Conservation (phyloP, 179 eudicot genomes). For the Drosera spatulata region DNA sequence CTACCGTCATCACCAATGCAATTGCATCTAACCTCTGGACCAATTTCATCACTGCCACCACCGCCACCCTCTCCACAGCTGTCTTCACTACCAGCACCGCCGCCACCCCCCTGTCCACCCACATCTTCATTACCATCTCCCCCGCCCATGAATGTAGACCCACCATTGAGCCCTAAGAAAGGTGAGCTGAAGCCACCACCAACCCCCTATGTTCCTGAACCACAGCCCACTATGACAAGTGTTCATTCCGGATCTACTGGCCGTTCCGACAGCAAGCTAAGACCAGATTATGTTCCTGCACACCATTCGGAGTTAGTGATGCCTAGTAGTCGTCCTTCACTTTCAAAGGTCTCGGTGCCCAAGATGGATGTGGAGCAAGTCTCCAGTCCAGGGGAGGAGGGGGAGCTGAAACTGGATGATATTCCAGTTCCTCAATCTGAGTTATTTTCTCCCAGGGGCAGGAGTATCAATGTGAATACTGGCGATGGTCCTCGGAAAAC, state of each 20-base stretch:
- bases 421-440: not conserved
- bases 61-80: no score
- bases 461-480: constrained; percentile 8
- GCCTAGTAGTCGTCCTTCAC: not conserved
- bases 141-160: no score
- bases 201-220: not conserved
- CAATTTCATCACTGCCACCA: no score
- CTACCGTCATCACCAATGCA: constrained; percentile 1
- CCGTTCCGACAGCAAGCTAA: not conserved
- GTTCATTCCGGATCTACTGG: not conserved
- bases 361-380: constrained; percentile 18
- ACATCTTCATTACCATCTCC: no score
- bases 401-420: constrained; percentile 19
- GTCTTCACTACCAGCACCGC: no score
- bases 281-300: not conserved
- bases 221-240: not conserved
- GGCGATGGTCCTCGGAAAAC: constrained; percentile 13
- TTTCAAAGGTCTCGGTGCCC: not conserved
- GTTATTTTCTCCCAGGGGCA: not conserved
- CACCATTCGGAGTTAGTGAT: no score
- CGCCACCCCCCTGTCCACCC: no score
- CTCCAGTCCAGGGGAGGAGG: constrained; percentile 36
- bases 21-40: no score
- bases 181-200: not conserved
- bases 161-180: not conserved